Conservation (phyloP, 768 basidiomycete species). For the Boletales sp. region DNA sequence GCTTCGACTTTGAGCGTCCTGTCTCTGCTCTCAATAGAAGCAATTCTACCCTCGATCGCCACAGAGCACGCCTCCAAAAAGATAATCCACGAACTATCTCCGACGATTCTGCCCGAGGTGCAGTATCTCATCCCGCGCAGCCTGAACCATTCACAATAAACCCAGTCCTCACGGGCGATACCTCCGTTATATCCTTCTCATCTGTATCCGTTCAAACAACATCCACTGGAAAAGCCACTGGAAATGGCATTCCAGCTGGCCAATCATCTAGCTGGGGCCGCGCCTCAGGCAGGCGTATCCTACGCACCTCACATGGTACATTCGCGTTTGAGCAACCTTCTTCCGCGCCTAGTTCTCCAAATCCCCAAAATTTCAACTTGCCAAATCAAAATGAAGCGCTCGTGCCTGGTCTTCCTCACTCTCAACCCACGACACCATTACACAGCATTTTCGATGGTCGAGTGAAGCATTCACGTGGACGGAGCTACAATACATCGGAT, state of each 20-base stretch:
- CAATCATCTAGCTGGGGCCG: constrained; percentile 59
- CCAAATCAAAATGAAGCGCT: constrained; percentile 12
- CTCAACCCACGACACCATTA: constrained; percentile 15
- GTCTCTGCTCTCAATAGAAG: constrained; percentile 36
- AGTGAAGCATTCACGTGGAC: constrained; percentile 22
- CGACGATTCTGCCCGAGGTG: constrained; percentile 21
- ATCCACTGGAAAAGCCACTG: constrained; percentile 27
- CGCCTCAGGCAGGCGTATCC: constrained; percentile 40
- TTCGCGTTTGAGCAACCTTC: constrained; percentile 71
- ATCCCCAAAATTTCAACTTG: constrained; percentile 17
- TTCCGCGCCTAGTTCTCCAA: constrained; percentile 42
- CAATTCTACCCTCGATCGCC: constrained; percentile 24
- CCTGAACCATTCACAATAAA: constrained; percentile 24
- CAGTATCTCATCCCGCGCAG: constrained; percentile 8
- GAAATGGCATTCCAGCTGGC: constrained; percentile 27
- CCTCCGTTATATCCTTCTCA: constrained; percentile 32
- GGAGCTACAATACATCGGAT: constrained; percentile 25
- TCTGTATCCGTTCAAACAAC: constrained; percentile 39
- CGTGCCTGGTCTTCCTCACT: constrained; percentile 6
- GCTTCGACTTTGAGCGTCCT: constrained; percentile 76
- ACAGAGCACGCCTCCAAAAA: constrained; percentile 2
- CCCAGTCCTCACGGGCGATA: constrained; percentile 36
- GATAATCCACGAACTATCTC: constrained; percentile 21
- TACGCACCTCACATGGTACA: constrained; percentile 48
- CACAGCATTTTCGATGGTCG: constrained; percentile 33